Evolutionary conservation across 1,139 yeast species (phyloP).

Genomic region (Yueomyces sp.): DNA sequence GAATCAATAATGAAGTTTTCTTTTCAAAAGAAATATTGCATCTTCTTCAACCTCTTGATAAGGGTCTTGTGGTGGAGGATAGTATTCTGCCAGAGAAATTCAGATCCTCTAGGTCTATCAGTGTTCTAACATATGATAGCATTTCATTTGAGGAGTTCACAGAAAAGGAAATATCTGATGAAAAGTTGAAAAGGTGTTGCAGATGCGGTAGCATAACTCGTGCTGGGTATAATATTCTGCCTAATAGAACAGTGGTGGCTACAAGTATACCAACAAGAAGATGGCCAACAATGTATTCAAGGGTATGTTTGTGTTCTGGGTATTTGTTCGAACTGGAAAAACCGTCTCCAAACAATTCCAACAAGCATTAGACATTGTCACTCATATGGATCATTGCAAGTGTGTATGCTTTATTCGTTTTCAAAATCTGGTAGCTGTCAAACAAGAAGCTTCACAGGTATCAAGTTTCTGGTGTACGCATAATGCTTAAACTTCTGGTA

Average conservation of each 20-base stretch:
- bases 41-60: conserved; percentile 16
- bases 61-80: conserved; percentile 18
- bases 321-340: conserved; percentile 19
- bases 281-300: conserved; percentile 25
- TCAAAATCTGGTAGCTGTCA: too few relatives aligned
- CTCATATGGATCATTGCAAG: too few relatives aligned
- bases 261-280: conserved; percentile 23
- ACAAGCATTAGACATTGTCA: too few relatives aligned
- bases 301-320: conserved; percentile 25
- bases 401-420: too few relatives aligned
- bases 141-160: conserved; percentile 21
- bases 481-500: too few relatives aligned
- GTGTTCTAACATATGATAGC: conserved; percentile 18
- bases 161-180: conserved; percentile 9
- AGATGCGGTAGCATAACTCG: conserved; percentile 25
- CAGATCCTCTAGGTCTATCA: conserved; percentile 13
- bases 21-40: conserved; percentile 10
- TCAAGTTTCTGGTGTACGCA: too few relatives aligned
- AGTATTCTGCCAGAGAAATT: conserved; percentile 6
- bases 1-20: conserved; percentile 19
- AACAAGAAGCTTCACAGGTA: too few relatives aligned
- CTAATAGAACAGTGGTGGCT: conserved; percentile 21
- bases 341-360: neutral
- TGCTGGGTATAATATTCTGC: conserved; percentile 21
- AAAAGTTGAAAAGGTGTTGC: conserved; percentile 21